Evolutionary conservation across 352 stramenopile species (phyloP), one percentile per base, ranked within the genome.

Genomic region (Elongisporangium senticosum): DNA sequence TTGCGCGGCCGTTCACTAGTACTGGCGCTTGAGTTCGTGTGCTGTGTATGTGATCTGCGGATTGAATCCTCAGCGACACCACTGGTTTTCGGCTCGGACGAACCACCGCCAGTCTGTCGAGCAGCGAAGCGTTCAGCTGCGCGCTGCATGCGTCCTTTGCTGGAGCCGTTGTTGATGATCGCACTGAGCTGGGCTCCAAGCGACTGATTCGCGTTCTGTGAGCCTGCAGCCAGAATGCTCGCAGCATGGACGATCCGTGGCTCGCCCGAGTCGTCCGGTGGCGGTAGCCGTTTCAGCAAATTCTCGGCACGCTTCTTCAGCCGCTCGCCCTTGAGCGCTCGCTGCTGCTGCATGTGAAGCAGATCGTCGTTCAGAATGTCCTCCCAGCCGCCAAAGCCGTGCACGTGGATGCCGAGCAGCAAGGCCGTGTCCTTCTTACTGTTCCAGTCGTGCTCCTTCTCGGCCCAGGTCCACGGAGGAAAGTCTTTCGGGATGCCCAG

Each of bases 281-380:
- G 48, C 14, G 83, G 80, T 24, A 95, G 62, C 19, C 81, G 75
- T 61, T 91, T 93, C 4, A 95, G 58, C 23, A 95, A 56, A 48
- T 90, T 93, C 65, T 95, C 86, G 3, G 83, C 83, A 4, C 86
- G 83, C 62, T 90, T 93, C 64, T 93, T 93, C 47, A 95, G 58
- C 11, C 83, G 76, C 47, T 91, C 85, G n/a, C 86, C 83, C 51
- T 92, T 95, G 0, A 95, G 50, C 19, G 80, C 86, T 24, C 86
- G 78, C 65, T 95, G 86, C n/a, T 79, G 69, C 40, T 91, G 81
- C 43, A 95, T 86, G 53, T 82, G 69, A 23, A 95, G 74, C 49
- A 87, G 69, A 19, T 90, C 81, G 59, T 95, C 86, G 53, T 89
- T 89, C 23, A 95, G 43, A 47, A 95, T 92, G 51, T 93, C 83